A percentile compares a stretch with the other conserved stretches of the same genome.
phyloP scores from a whole-genome alignment of 2,329 filamentous ascomycete genomes.

The Sclerotiophoma versabilis region DNA sequence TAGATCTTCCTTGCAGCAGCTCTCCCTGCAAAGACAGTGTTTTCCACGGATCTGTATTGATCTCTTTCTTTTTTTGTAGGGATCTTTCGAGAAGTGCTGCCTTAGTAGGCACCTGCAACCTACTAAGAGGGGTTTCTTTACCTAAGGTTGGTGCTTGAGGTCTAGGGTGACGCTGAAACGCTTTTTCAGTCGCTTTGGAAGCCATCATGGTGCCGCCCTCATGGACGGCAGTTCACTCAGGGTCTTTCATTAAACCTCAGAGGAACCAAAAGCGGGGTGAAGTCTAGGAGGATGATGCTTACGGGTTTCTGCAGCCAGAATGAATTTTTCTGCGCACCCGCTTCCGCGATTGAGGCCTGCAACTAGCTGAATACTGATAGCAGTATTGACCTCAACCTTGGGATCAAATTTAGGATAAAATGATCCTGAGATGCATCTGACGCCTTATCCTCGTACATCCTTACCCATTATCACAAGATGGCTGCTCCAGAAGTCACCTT shows the following conservation, averaged over 20 bases:
- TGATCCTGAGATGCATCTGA: no score
- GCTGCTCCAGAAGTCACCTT: background rate
- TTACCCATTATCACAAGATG: no score
- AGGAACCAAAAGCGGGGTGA: no score
- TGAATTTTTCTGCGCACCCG: no score
- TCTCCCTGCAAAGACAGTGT: background rate
- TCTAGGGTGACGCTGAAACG: slow-evolving; percentile 11
- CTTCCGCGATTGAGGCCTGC: no score
- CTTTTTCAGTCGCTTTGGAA: background rate
- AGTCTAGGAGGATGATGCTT: no score
- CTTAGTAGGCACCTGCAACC: slow-evolving; percentile 5
- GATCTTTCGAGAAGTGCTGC: slow-evolving; percentile 9
- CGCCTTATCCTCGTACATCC: no score
- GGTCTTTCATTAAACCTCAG: background rate
- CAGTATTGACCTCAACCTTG: no score
- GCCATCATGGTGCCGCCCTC: background rate
- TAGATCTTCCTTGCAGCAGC: background rate
- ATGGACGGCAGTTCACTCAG: background rate
- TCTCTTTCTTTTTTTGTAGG: background rate
- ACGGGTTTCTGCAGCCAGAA: no score
- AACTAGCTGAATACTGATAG: no score
- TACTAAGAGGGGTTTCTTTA: background rate
- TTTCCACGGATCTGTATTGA: slow-evolving; percentile 1
- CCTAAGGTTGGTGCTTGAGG: slow-evolving; percentile 1
- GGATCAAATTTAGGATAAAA: no score